These are phyloP conservation scores for Wickerhamiella sorbophila DNA, from an alignment of 805 yeast genomes.

Conservation along the genomic window DNA sequence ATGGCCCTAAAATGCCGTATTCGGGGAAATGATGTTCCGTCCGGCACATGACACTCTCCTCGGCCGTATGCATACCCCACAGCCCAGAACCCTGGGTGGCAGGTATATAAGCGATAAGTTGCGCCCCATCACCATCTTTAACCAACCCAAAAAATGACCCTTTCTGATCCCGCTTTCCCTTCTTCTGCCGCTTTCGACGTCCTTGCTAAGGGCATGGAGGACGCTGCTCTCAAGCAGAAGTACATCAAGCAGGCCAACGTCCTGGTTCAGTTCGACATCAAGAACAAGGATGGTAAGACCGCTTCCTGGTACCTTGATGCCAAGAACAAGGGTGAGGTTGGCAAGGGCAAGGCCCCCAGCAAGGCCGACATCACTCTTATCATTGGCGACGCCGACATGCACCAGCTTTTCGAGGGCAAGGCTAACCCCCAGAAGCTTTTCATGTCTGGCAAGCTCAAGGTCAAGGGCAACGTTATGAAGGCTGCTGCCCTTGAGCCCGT, in stretches of 20 bases:
- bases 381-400: conserved; percentile 55
- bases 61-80: conserved; percentile 1
- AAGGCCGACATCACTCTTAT: conserved; percentile 50
- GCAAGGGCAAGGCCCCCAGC: conserved; percentile 28
- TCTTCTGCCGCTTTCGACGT: conserved; percentile 28
- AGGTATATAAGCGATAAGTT: conserved; percentile 3
- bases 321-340: conserved; percentile 42
- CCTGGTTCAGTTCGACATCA: conserved; percentile 49
- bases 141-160: conserved; percentile 11
- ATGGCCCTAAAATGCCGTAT: too few relatives aligned
- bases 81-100: background rate
- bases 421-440: conserved; percentile 75
- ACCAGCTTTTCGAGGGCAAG: conserved; percentile 59
- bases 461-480: conserved; percentile 84
- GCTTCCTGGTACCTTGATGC: conserved; percentile 57
- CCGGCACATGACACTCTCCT: background rate
- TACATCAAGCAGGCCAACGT: conserved; percentile 40
- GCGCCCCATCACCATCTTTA: background rate
- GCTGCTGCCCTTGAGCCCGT: conserved; percentile 63
- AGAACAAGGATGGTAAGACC: conserved; percentile 44
- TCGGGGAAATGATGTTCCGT: background rate
- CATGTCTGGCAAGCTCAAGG: conserved; percentile 71
- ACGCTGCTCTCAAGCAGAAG: conserved; percentile 22
- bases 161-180: conserved; percentile 25
- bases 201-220: conserved; percentile 21